Conservation (phyloP, 768 basidiomycete genomes). For the Trametes sanguinea region DNA sequence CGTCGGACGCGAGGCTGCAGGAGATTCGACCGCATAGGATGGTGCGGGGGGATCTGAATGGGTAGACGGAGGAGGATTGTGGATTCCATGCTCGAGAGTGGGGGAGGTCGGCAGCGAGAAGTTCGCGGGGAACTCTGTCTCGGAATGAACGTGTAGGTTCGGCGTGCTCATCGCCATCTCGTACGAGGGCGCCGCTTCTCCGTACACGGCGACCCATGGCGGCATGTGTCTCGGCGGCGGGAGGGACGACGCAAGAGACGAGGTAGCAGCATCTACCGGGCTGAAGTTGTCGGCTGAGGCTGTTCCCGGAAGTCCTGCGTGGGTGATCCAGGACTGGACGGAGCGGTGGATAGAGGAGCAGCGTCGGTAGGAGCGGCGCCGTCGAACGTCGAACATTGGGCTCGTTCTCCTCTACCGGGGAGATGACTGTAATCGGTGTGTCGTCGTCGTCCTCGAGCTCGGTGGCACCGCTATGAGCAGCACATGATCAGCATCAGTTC, state of each 20-base stretch:
- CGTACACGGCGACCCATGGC: neutral
- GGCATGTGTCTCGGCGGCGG: neutral
- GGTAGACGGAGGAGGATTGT: neutral
- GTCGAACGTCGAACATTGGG: neutral
- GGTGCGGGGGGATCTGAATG: neutral
- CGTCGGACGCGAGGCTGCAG: neutral
- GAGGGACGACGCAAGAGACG: neutral
- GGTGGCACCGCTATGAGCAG: slow-evolving; percentile 8
- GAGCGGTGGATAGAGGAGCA: neutral
- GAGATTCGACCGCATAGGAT: neutral
- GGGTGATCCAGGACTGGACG: neutral
- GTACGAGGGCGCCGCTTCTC: slow-evolving; percentile 15
- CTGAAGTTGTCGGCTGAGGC: slow-evolving; percentile 4
- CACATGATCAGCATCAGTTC: neutral
- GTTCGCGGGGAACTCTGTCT: neutral
- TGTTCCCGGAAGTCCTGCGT: neutral
- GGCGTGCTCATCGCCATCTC: slow-evolving; percentile 18
- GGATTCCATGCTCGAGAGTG: neutral
- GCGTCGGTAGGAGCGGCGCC: neutral
- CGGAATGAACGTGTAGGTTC: slow-evolving; percentile 4
- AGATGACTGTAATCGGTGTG: slow-evolving; percentile 13
- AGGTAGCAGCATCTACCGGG: neutral
- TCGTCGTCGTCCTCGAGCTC: slow-evolving; percentile 19
- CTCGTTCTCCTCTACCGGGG: slow-evolving; percentile 17
- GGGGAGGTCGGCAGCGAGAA: slow-evolving; percentile 11